Evolutionary conservation across 140 eudicot species (phyloP), one percentile per base, ranked within the genome.

Genomic region (Anethum foeniculum): DNA sequence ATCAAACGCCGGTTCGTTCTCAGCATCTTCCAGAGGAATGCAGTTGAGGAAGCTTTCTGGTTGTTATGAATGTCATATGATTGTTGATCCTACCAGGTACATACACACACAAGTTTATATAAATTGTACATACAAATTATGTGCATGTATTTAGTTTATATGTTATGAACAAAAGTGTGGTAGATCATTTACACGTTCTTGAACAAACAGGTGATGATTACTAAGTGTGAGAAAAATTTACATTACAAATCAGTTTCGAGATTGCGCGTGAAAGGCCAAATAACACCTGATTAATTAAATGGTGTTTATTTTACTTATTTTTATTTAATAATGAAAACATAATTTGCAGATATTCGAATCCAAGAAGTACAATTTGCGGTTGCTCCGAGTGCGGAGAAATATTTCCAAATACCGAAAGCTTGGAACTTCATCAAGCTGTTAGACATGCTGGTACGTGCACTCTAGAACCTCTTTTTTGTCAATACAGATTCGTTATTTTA

Each of bases 391-490:
- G 98, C 82, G 98, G 98, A 80, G 98, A 94, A 83, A 92, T 92
- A 21, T 94, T 94, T 81, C 96, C 96, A 0, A 94, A 92, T 81
- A 79, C 88, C 79, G 98, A 94, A 84, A 94, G 93, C 81, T 85
- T 94, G 84, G 97, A 94, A 65, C 98, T 87, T 89, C 98, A 94
- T 88, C 97, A 89, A 88, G 98, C 98, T 30, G 89, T 92, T 76
- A 84, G 84, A 80, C 98, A 94, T 81, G 98, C 98, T 49, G 98
- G 98, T 94, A 82, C 54, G 38, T 44, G 21, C n/a, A 1, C 76
- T 71, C 75, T 64, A 27, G 1, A 11, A 65, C 10, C 73, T 65
- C 21, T 1, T 30, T 65, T 27, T 30, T 1, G 3, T 25, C 7
- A 27, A 64, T n/a, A 7, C 36, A 9, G 27, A 0, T 25, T 27